phyloP scores from a whole-genome alignment of 768 basidiomycete genomes.

The Rubroboletus pulcherrimus region DNA sequence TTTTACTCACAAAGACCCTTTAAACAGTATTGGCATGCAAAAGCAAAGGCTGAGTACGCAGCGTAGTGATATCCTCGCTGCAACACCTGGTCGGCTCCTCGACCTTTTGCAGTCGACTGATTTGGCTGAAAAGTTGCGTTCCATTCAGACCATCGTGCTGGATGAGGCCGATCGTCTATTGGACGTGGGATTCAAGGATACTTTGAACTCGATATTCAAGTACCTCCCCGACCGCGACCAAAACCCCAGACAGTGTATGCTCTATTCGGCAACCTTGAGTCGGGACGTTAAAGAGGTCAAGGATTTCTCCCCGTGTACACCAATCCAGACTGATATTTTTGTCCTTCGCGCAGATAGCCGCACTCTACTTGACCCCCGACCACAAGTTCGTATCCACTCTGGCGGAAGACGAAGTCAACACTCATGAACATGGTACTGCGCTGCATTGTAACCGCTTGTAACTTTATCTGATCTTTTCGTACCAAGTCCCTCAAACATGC shows the following conservation, averaged over 20 bases:
- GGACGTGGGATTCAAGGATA: conserved; percentile 68
- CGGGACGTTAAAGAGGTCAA: conserved; percentile 56
- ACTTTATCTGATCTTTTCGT: not conserved
- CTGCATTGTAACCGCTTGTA: not conserved
- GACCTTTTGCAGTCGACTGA: conserved; percentile 57
- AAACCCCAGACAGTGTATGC: conserved; percentile 59
- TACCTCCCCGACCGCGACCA: conserved; percentile 41
- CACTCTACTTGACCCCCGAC: conserved; percentile 24
- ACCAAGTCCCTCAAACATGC: conserved; percentile 45
- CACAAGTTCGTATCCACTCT: conserved; percentile 56
- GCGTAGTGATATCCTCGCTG: conserved; percentile 56
- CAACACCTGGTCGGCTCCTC: conserved; percentile 72
- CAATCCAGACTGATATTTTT: not conserved
- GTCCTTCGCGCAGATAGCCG: conserved; percentile 19
- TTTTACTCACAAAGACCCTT: conserved; percentile 2
- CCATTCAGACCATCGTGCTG: conserved; percentile 49
- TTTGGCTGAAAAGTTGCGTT: conserved; percentile 34
- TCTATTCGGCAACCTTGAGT: conserved; percentile 75
- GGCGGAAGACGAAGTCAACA: conserved; percentile 51
- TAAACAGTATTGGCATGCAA: conserved; percentile 22
- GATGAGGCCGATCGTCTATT: conserved; percentile 76
- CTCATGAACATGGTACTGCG: conserved; percentile 53
- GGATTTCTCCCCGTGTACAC: not conserved
- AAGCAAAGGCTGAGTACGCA: conserved; percentile 25
- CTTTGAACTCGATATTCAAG: conserved; percentile 59